Percentiles rank a stretch among this genome's conserved stretches.
Conservation (phyloP, 768 basidiomycete species). For the Porpolomopsis calyptriformis region DNA sequence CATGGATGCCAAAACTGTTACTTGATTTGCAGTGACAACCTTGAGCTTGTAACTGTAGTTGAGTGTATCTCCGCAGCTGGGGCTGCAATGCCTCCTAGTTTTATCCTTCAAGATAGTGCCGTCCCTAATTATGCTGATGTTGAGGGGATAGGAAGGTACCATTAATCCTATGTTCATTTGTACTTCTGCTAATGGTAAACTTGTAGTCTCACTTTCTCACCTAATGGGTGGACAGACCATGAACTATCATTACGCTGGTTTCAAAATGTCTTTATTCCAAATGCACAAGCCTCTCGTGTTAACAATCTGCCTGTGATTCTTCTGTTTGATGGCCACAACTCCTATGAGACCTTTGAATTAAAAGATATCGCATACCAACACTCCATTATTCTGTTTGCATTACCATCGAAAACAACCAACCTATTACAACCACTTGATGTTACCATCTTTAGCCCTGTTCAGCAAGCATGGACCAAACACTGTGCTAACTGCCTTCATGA, state of each 20-base stretch:
- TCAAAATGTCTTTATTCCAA: conserved; percentile 26
- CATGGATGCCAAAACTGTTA: conserved; percentile 12
- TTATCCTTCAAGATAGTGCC: conserved; percentile 19
- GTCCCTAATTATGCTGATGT: conserved; percentile 7
- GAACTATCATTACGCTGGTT: conserved; percentile 29
- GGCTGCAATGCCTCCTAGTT: conserved; percentile 15
- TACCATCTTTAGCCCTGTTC: too few species aligned
- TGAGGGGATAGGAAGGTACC: conserved; percentile 5
- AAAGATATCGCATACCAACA: conserved; percentile 12
- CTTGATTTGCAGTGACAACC: conserved; percentile 21
- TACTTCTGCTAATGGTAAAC: neutral
- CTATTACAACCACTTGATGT: conserved; percentile 26
- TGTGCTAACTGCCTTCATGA: too few species aligned
- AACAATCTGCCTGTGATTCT: conserved; percentile 25
- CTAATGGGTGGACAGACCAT: conserved; percentile 35
- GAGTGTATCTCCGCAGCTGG: conserved; percentile 29
- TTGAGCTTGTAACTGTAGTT: conserved; percentile 31
- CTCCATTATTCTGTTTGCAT: conserved; percentile 23
- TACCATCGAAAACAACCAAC: conserved; percentile 28
- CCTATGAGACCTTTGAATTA: conserved; percentile 22
- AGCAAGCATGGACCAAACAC: too few species aligned
- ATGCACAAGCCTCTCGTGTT: conserved; percentile 18
- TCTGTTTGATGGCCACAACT: conserved; percentile 35
- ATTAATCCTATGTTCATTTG: neutral
- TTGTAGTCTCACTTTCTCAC: conserved; percentile 6